phyloP scores from a whole-genome alignment of 345 rosid species.

The Crucihimalaya himalaica region DNA sequence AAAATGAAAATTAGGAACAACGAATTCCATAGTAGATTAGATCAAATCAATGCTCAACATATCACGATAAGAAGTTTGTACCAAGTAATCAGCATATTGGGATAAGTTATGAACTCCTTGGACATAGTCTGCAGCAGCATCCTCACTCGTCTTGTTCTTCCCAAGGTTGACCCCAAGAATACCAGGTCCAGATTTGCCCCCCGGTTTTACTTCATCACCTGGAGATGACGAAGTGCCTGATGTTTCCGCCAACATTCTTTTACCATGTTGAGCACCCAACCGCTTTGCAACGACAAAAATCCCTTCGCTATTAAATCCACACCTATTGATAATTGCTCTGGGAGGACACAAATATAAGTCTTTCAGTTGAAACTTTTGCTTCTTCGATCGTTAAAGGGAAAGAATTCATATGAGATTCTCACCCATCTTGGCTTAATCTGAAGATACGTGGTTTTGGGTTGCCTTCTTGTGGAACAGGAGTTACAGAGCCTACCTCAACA shows the following conservation, averaged over 20 bases:
- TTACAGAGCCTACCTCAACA: slow-evolving; percentile 97
- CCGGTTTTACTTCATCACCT: slow-evolving; percentile 61
- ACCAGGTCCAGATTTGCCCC: slow-evolving; percentile 99
- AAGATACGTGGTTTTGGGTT: slow-evolving; percentile 91
- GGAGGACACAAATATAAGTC: not conserved
- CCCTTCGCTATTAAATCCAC: slow-evolving; percentile 98
- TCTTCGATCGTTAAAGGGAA: not conserved
- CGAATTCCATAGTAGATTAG: not conserved
- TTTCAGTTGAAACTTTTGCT: not conserved
- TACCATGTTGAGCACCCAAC: slow-evolving; percentile 97
- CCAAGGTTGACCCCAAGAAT: slow-evolving; percentile 98
- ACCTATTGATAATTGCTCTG: slow-evolving; percentile 92
- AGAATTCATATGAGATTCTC: slow-evolving; percentile 33
- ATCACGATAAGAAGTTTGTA: slow-evolving; percentile 31
- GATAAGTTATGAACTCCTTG: slow-evolving; percentile 98
- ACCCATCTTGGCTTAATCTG: slow-evolving; percentile 84
- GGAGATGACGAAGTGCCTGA: slow-evolving; percentile 62
- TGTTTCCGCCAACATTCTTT: slow-evolving; percentile 87
- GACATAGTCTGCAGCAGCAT: slow-evolving; percentile 91
- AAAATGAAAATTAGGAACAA: not conserved
- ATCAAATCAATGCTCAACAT: slow-evolving; percentile 1
- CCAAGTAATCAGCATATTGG: slow-evolving; percentile 98
- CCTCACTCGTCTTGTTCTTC: slow-evolving; percentile 95
- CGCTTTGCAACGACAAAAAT: slow-evolving; percentile 94
- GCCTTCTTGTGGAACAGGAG: slow-evolving; percentile 97